Percentiles rank a stretch among this genome's conserved stretches.
Evolutionary conservation across 345 rosid species (phyloP).

Genomic region (Ricinus communis): DNA sequence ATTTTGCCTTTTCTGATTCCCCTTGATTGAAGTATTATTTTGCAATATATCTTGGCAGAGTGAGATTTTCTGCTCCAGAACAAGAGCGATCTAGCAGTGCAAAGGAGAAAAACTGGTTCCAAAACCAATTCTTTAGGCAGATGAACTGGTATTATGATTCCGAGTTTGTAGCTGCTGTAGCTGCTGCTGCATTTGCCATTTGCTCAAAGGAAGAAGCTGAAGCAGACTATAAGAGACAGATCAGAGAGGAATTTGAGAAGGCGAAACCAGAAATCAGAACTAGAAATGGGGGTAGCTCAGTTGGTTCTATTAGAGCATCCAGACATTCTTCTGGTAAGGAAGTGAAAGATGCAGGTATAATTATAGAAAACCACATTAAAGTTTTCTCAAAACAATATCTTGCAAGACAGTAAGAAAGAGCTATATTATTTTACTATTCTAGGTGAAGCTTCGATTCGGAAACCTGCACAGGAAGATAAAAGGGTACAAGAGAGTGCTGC

Average conservation of each 20-base stretch:
- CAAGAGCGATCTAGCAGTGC: conserved; percentile 11
- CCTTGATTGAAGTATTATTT: background rate
- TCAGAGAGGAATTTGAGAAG: conserved; percentile 39
- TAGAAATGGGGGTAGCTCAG: conserved; percentile 13
- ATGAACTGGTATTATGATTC: conserved; percentile 30
- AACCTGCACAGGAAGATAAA: conserved; percentile 8
- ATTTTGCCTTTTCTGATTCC: background rate
- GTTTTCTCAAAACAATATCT: background rate
- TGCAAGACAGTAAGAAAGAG: background rate
- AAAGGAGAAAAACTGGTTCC: conserved; percentile 40
- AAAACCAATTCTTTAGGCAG: conserved; percentile 35
- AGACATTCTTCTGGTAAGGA: conserved; percentile 29
- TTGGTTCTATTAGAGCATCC: conserved; percentile 12
- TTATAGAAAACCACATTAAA: background rate
- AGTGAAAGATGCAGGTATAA: conserved; percentile 20
- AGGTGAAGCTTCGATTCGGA: conserved; percentile 40
- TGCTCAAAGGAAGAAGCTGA: conserved; percentile 43
- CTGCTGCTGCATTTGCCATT: conserved; percentile 55
- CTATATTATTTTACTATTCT: background rate
- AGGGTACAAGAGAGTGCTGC: conserved; percentile 15
- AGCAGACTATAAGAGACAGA: conserved; percentile 25
- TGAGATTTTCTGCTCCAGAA: conserved; percentile 28
- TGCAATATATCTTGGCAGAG: conserved; percentile 19
- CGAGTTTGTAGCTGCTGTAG: conserved; percentile 57
- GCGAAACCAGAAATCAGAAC: conserved; percentile 29